Conservation (phyloP, 768 basidiomycete genomes). For the Rhodotorula toruloides region DNA sequence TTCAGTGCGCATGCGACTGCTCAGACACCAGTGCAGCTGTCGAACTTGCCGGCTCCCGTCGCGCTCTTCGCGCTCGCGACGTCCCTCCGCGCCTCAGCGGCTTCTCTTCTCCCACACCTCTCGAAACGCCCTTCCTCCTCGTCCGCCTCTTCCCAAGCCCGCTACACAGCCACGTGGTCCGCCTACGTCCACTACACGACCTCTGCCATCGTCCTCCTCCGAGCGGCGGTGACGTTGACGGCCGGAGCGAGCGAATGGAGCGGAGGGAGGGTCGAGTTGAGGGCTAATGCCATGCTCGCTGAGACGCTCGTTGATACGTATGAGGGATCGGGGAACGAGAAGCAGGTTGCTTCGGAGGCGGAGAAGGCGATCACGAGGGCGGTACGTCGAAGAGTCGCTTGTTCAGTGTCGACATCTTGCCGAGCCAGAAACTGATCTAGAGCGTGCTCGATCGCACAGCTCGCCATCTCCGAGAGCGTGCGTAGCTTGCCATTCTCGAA, state of each 20-base stretch:
- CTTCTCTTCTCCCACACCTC: neutral
- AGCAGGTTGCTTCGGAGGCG: neutral
- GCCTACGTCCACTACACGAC: neutral
- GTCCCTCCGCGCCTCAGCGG: conserved; percentile 6
- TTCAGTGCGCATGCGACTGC: no score
- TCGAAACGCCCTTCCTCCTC: conserved; percentile 7
- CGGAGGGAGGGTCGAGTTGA: conserved; percentile 15
- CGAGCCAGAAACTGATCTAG: no score
- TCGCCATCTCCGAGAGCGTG: neutral
- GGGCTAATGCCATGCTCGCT: conserved; percentile 24
- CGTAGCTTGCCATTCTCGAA: neutral
- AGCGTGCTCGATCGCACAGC: no score
- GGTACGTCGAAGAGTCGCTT: no score
- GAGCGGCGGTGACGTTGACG: neutral
- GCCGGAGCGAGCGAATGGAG: conserved; percentile 1
- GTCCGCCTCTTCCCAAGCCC: neutral
- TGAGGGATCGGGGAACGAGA: conserved; percentile 7
- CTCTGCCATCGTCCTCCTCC: conserved; percentile 1
- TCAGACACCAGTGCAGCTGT: no score
- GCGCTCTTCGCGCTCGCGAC: conserved; percentile 10
- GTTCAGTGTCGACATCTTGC: no score
- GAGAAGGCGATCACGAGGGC: conserved; percentile 6
- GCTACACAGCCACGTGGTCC: conserved; percentile 8
- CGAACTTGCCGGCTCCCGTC: neutral
- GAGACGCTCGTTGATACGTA: conserved; percentile 18